These are phyloP conservation scores for Salix arbutifolia DNA, from an alignment of 345 rosid species.

Conservation along the genomic window DNA sequence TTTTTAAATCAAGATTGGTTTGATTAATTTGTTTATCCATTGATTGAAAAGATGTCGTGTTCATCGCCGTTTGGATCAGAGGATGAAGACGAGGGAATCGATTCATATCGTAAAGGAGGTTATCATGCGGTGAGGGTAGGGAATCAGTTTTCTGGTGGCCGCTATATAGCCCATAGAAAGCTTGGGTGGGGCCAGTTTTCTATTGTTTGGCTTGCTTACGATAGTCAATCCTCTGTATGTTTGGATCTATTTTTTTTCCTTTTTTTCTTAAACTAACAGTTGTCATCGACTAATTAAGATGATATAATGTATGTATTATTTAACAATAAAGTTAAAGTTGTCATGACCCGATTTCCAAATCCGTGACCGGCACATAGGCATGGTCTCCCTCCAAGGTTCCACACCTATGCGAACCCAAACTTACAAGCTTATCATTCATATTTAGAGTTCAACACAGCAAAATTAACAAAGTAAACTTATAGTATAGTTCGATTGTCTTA, in stretches of 20 bases:
- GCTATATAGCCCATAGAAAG: constrained; percentile 91
- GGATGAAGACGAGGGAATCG: constrained; percentile 89
- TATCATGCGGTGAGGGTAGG: constrained; percentile 96
- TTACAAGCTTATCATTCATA: too few species aligned
- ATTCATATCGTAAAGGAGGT: constrained; percentile 93
- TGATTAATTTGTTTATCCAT: not conserved
- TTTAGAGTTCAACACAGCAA: too few species aligned
- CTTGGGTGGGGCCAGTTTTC: constrained; percentile 99
- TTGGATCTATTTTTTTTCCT: not conserved
- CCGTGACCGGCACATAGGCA: too few species aligned
- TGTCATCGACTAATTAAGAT: too few species aligned
- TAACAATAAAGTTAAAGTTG: too few species aligned
- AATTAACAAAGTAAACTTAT: too few species aligned
- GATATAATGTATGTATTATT: too few species aligned
- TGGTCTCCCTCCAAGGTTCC: too few species aligned
- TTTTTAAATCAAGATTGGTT: not conserved
- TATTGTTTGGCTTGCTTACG: constrained; percentile 99
- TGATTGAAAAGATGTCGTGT: constrained; percentile 30
- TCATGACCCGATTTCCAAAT: too few species aligned
- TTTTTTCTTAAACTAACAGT: not conserved
- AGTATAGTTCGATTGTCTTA: too few species aligned
- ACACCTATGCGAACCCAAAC: too few species aligned
- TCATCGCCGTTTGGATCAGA: constrained; percentile 95
- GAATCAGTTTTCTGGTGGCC: constrained; percentile 80
- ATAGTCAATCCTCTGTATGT: constrained; percentile 63